Percentiles rank a stretch among this genome's conserved stretches.
phyloP scores from a whole-genome alignment of 441 rosid species.

The Gossypium gossypioides region DNA sequence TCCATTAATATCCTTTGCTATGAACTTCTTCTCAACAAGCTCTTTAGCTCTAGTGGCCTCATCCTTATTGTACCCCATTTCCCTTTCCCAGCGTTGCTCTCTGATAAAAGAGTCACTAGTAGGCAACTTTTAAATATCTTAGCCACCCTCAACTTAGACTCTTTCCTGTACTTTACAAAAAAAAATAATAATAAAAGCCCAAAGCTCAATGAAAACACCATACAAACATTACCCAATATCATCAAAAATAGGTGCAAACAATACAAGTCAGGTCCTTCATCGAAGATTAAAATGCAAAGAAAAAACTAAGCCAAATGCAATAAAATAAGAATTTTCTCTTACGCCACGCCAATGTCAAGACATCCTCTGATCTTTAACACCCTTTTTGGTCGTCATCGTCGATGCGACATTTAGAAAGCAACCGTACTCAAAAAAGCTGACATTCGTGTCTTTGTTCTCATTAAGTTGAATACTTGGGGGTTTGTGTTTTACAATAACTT shows the following conservation, averaged over 20 bases:
- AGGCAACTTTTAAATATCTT: neutral
- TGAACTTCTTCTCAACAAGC: constrained; percentile 53
- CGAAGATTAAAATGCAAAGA: neutral
- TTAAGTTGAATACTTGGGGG: too few relatives aligned
- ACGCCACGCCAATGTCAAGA: neutral
- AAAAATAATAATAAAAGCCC: neutral
- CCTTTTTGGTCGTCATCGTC: too few relatives aligned
- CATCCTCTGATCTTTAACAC: too few relatives aligned
- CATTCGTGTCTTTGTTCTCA: too few relatives aligned
- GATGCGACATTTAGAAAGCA: too few relatives aligned
- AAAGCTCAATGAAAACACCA: neutral
- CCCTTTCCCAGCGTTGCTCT: neutral
- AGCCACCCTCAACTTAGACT: neutral
- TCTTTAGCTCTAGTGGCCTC: constrained; percentile 59
- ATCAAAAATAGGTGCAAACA: neutral
- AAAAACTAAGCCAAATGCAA: neutral
- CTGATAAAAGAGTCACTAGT: neutral
- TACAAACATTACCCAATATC: neutral
- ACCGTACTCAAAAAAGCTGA: too few relatives aligned
- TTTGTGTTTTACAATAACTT: too few relatives aligned
- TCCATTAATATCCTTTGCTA: constrained; percentile 35
- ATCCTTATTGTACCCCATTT: constrained; percentile 60
- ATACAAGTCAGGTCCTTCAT: neutral
- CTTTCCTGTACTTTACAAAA: neutral
- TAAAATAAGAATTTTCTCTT: neutral